Conservation (phyloP, 1,284 basidiomycete genomes). For the Coniferiporia weirii region DNA sequence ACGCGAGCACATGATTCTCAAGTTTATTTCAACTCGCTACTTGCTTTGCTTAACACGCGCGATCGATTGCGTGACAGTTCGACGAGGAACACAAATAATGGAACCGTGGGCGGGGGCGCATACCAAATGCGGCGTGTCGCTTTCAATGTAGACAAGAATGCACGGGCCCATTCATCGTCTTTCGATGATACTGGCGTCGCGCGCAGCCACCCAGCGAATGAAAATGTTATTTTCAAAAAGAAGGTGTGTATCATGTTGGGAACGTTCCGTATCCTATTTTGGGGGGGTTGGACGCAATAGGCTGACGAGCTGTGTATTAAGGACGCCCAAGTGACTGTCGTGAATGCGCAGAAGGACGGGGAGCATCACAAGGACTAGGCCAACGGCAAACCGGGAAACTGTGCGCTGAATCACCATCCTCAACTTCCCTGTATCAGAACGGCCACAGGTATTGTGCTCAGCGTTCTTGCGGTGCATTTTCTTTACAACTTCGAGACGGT, state of each 20-base stretch:
- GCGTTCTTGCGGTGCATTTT: too few species aligned
- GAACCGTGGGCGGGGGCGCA: background rate
- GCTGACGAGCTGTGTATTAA: too few species aligned
- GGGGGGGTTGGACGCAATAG: too few species aligned
- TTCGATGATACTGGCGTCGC: background rate
- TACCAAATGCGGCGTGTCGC: conserved; percentile 2
- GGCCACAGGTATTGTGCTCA: too few species aligned
- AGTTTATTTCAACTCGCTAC: conserved; percentile 7
- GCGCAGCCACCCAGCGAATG: background rate
- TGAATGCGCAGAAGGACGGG: background rate
- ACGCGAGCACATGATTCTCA: background rate
- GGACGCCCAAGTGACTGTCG: background rate
- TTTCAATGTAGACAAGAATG: background rate
- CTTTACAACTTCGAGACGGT: too few species aligned
- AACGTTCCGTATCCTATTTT: too few species aligned
- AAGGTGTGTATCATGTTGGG: too few species aligned
- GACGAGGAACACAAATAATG: background rate
- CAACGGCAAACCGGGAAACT: background rate
- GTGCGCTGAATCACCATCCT: too few species aligned
- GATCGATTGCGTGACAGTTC: background rate
- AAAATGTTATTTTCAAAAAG: too few species aligned
- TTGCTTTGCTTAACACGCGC: conserved; percentile 5
- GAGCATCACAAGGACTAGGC: background rate
- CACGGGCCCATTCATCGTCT: background rate
- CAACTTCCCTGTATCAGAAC: too few species aligned